Conservation (phyloP, 225 moss, liverwort and hornwort genomes). For the Thuidium tamariscinum region DNA sequence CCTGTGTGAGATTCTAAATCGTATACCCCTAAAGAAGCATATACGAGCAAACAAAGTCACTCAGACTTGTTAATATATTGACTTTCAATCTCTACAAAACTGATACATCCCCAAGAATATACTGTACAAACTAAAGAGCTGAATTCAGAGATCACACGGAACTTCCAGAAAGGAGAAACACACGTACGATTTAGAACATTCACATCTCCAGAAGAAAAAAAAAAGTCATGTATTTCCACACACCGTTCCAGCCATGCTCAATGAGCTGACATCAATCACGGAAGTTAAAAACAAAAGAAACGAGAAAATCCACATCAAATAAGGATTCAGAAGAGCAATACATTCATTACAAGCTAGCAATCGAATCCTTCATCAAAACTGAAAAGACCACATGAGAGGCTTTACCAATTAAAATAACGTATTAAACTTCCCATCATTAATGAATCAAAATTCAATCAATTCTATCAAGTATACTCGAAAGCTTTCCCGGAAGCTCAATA, state of each 20-base stretch:
- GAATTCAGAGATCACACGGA: conserved; percentile 41
- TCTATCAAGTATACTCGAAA: not conserved
- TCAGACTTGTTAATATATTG: not conserved
- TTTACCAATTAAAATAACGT: not conserved
- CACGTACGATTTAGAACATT: not conserved
- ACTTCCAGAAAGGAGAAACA: not conserved
- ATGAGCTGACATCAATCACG: not conserved
- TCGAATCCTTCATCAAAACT: not conserved
- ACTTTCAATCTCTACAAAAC: not conserved
- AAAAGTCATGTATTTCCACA: not conserved
- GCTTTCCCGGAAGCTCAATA: not conserved
- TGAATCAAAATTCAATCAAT: not conserved
- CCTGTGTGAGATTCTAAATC: not conserved
- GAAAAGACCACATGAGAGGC: not conserved
- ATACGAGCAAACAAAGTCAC: not conserved
- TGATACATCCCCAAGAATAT: not conserved
- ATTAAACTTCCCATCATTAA: not conserved
- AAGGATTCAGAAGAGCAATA: not conserved
- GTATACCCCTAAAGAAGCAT: not conserved
- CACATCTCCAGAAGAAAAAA: not conserved
- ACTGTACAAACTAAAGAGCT: not conserved
- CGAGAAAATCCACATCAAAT: not conserved
- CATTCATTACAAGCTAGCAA: not conserved
- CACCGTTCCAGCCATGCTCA: not conserved
- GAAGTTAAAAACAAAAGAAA: not conserved